phyloP scores from a whole-genome alignment of 345 rosid species.

The Moringa oleifera region DNA sequence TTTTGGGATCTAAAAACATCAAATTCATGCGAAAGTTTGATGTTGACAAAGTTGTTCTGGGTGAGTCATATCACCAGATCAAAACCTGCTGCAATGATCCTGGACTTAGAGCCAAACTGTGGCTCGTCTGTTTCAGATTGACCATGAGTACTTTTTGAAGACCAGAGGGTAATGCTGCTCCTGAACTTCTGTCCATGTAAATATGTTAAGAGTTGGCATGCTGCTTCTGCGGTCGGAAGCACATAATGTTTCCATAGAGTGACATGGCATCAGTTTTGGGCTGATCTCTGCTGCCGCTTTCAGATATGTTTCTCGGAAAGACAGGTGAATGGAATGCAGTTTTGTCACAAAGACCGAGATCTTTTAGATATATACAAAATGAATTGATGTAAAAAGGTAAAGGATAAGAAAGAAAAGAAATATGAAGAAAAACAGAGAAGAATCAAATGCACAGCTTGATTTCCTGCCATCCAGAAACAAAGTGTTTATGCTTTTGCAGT shows the following conservation, averaged over 20 bases:
- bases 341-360: conserved; percentile 13
- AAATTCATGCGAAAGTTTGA: not conserved
- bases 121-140: conserved; percentile 9
- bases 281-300: conserved; percentile 21
- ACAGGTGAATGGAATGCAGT: conserved; percentile 8
- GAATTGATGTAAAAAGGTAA: conserved; percentile 24
- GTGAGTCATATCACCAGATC: conserved; percentile 8
- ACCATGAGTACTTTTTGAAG: conserved; percentile 5
- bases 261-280: conserved; percentile 28
- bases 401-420: not conserved
- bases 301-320: conserved; percentile 17
- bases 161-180: conserved; percentile 2
- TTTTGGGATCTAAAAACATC: not conserved
- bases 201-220: conserved; percentile 23
- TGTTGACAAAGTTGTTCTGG: conserved; percentile 12
- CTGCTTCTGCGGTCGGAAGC: conserved; percentile 24
- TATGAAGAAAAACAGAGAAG: not conserved
- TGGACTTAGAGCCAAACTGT: conserved; percentile 7
- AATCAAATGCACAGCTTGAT: not conserved
- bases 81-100: not conserved
- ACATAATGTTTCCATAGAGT: conserved; percentile 4
- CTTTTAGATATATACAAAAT: conserved; percentile 18
- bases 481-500: not conserved
- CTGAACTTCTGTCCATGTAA: conserved; percentile 12
- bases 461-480: not conserved